Percentiles rank a stretch among this genome's conserved stretches.
Evolutionary conservation across 139 green algal species (phyloP).

Genomic region (Auxenochlorella pyrenoidosa): DNA sequence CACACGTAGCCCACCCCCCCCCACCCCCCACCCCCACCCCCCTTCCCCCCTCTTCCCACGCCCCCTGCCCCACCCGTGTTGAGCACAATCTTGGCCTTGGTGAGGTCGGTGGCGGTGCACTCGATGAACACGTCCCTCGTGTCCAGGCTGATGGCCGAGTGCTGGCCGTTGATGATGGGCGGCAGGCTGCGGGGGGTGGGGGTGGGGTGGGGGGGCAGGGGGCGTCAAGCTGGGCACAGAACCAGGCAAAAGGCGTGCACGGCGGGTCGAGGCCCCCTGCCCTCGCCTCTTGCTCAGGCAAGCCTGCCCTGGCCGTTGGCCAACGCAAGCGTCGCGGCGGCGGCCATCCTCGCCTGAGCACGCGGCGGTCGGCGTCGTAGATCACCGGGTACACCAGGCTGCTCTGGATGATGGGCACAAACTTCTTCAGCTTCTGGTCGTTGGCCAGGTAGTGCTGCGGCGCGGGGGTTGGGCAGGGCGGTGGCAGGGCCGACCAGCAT

Average conservation of each 20-base stretch:
- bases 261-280: too few relatives aligned
- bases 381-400: slow-evolving; percentile 96
- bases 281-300: too few relatives aligned
- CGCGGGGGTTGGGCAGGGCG: not conserved
- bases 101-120: slow-evolving; percentile 97
- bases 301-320: too few relatives aligned
- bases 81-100: slow-evolving; percentile 94
- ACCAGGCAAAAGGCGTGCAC: too few relatives aligned
- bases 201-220: not conserved
- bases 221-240: too few relatives aligned
- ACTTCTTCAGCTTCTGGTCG: slow-evolving; percentile 97
- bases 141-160: slow-evolving; percentile 88
- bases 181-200: slow-evolving; percentile 29
- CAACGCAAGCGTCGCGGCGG: too few relatives aligned
- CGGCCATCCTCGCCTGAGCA: slow-evolving; percentile 76
- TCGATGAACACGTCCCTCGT: slow-evolving; percentile 98
- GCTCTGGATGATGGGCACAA: slow-evolving; percentile 95
- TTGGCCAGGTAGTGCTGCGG: slow-evolving; percentile 85
- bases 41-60: too few relatives aligned
- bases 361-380: slow-evolving; percentile 85
- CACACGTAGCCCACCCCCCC: too few relatives aligned
- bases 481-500: not conserved
- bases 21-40: too few relatives aligned
- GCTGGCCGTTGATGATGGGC: slow-evolving; percentile 98
- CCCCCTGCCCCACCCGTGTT: slow-evolving; percentile 63